Evolutionary conservation across 495 filamentous ascomycete genomes (phyloP).

Genomic region (Annulohypoxylon bovei): DNA sequence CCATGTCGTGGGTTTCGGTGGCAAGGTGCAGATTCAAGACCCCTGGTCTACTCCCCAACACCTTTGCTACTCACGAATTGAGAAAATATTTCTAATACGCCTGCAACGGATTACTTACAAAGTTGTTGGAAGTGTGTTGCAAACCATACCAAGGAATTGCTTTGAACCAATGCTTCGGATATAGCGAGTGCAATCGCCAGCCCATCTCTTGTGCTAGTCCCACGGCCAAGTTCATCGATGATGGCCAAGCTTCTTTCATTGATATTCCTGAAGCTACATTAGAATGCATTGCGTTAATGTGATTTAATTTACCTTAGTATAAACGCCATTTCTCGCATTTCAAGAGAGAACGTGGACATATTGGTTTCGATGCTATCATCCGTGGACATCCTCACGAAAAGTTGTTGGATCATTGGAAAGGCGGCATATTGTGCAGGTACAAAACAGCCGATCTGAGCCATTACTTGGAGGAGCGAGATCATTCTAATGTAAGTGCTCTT

Average conservation of each 20-base stretch:
- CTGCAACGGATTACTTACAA: conserved; percentile 43
- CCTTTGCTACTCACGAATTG: conserved; percentile 59
- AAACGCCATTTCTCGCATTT: conserved; percentile 96
- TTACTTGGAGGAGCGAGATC: conserved; percentile 83
- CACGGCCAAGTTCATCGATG: conserved; percentile 92
- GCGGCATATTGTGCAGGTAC: conserved; percentile 86
- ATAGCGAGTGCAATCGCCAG: conserved; percentile 89
- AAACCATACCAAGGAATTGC: conserved; percentile 83
- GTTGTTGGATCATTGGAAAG: conserved; percentile 80
- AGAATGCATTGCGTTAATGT: conserved; percentile 50
- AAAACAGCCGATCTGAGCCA: conserved; percentile 94
- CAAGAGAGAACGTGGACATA: conserved; percentile 89
- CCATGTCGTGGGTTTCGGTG: conserved; percentile 66
- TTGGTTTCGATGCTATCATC: conserved; percentile 92
- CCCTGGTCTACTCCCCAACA: conserved; percentile 75
- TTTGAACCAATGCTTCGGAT: conserved; percentile 84
- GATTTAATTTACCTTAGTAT: conserved; percentile 70
- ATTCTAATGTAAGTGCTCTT: conserved; percentile 95
- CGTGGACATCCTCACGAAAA: conserved; percentile 87
- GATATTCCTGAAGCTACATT: conserved; percentile 63
- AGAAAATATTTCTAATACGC: not conserved
- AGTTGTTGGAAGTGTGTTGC: conserved; percentile 91
- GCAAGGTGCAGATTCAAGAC: conserved; percentile 85
- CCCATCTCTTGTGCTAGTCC: conserved; percentile 89
- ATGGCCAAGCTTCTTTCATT: conserved; percentile 80